phyloP scores from a whole-genome alignment of 169 alveolate genomes.

The Babesia ovis region DNA sequence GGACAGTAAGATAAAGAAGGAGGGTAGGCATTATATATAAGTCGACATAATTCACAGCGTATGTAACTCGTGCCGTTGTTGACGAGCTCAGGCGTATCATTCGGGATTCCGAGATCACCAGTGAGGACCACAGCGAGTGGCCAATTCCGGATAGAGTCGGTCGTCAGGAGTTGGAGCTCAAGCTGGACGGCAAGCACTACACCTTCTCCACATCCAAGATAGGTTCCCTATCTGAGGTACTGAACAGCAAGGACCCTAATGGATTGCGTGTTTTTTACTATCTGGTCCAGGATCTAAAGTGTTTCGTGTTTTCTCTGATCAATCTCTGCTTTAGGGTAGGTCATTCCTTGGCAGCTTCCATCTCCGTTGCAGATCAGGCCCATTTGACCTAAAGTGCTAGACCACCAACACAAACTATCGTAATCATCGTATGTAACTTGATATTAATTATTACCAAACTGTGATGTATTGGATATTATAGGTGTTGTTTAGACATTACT shows the following conservation, averaged over 20 bases:
- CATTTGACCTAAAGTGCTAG: conserved; percentile 13
- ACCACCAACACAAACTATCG: background rate
- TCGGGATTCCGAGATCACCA: conserved; percentile 85
- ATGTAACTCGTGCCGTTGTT: conserved; percentile 78
- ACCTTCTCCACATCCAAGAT: conserved; percentile 89
- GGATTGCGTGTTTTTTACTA: conserved; percentile 92
- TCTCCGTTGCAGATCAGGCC: conserved; percentile 55
- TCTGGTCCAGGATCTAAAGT: conserved; percentile 91
- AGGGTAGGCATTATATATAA: conserved; percentile 74
- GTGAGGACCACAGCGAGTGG: conserved; percentile 94
- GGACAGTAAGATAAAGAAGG: conserved; percentile 93
- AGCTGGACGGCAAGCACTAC: conserved; percentile 81
- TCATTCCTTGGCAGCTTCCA: background rate
- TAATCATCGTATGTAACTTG: too few species aligned
- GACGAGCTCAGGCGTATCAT: conserved; percentile 87
- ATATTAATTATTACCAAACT: too few species aligned
- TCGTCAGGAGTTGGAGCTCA: conserved; percentile 94
- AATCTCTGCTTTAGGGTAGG: conserved; percentile 90
- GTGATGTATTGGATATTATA: too few species aligned
- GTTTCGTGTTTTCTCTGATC: conserved; percentile 91
- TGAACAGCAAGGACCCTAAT: conserved; percentile 90
- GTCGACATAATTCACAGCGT: conserved; percentile 60
- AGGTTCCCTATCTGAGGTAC: conserved; percentile 91
- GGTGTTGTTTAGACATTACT: too few species aligned
- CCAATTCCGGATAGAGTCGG: conserved; percentile 96